These are phyloP conservation scores for Datura wrightii DNA, from an alignment of 257 asterid genomes.

Conservation along the genomic window DNA sequence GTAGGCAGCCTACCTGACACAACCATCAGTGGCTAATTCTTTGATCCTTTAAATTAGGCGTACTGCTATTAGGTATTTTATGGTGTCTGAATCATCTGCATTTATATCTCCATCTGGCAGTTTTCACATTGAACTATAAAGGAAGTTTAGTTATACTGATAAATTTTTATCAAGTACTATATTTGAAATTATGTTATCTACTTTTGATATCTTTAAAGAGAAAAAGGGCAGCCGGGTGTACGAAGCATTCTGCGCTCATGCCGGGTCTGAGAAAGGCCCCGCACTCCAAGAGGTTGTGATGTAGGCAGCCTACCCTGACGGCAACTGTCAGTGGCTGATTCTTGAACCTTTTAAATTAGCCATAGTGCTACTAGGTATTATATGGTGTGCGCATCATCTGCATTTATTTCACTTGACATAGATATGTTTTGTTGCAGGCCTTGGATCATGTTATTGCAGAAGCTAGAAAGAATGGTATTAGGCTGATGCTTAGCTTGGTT, in stretches of 20 bases:
- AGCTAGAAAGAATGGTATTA: constrained; percentile 68
- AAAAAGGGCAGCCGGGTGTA: no score
- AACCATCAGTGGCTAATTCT: background rate
- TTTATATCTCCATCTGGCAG: background rate
- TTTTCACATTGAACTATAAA: background rate
- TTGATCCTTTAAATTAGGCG: background rate
- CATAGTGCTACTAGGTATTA: background rate
- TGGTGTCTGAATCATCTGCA: background rate
- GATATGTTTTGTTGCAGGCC: constrained; percentile 55
- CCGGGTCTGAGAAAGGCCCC: no score
- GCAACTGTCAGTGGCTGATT: background rate
- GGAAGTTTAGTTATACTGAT: background rate
- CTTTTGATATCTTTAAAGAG: no score
- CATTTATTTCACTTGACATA: background rate
- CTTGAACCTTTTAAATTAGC: background rate
- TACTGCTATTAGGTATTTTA: background rate
- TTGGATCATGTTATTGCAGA: constrained; percentile 96
- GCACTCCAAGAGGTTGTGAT: background rate
- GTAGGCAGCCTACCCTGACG: background rate
- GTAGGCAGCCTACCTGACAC: background rate
- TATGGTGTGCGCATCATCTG: background rate
- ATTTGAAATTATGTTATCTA: background rate
- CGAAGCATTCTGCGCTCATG: no score
- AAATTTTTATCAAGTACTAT: background rate
- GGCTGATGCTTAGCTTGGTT: constrained; percentile 80